Evolutionary conservation across 2,329 filamentous ascomycete species (phyloP).

Genomic region (Aspergillus jensenii): DNA sequence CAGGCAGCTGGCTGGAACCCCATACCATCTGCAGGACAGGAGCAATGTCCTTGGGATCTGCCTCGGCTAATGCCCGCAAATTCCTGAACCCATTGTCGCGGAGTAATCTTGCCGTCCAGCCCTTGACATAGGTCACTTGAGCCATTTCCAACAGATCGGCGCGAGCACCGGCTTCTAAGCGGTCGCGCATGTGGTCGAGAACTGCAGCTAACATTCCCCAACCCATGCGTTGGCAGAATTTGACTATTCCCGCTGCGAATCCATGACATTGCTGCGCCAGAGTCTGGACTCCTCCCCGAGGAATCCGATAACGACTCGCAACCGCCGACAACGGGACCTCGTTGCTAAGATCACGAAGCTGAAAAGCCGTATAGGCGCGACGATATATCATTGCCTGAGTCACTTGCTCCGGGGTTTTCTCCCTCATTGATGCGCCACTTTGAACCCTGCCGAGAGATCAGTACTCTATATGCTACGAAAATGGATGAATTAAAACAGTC

Average conservation of each 20-base stretch:
- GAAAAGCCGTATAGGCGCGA: slow-evolving; percentile 72
- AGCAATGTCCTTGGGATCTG: slow-evolving; percentile 65
- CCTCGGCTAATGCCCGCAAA: slow-evolving; percentile 67
- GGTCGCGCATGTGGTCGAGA: slow-evolving; percentile 73
- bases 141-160: slow-evolving; percentile 70
- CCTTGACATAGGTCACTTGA: slow-evolving; percentile 73
- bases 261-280: slow-evolving; percentile 74
- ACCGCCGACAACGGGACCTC: slow-evolving; percentile 70
- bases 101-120: slow-evolving; percentile 70
- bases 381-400: slow-evolving; percentile 64
- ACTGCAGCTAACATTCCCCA: slow-evolving; percentile 73
- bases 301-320: slow-evolving; percentile 68
- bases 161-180: slow-evolving; percentile 69
- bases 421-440: slow-evolving; percentile 61
- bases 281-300: slow-evolving; percentile 69
- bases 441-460: slow-evolving; percentile 56
- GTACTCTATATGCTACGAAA: neutral
- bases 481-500: slow-evolving; percentile 14
- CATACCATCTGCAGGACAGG: slow-evolving; percentile 70
- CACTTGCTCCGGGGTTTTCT: slow-evolving; percentile 61
- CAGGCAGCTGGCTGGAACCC: neutral
- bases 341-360: slow-evolving; percentile 76
- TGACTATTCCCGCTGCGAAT: slow-evolving; percentile 76
- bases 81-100: slow-evolving; percentile 75
- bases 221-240: slow-evolving; percentile 74